Percentiles rank a stretch among this genome's conserved stretches.
phyloP scores from a whole-genome alignment of 73 alveolate genomes.

The Tetrahymena malaccensis region DNA sequence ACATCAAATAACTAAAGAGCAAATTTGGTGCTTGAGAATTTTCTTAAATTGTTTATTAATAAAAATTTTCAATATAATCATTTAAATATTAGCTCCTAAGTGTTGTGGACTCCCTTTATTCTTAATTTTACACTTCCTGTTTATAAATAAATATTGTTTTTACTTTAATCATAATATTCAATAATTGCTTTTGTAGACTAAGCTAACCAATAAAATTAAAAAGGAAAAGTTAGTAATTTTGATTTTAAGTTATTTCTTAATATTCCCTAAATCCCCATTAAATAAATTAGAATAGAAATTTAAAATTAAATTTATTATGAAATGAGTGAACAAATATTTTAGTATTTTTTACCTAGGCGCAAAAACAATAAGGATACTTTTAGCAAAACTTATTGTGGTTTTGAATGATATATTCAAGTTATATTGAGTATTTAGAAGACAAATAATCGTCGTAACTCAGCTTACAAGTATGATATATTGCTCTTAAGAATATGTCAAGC shows the following conservation, averaged over 20 bases:
- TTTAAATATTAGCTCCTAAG: background rate
- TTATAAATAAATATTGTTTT: background rate
- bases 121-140: background rate
- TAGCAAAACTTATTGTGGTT: background rate
- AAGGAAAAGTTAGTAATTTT: too few relatives aligned
- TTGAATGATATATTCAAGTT: background rate
- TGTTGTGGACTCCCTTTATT: background rate
- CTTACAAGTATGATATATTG: background rate
- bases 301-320: too few relatives aligned
- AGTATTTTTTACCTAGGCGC: background rate
- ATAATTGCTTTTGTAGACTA: too few relatives aligned
- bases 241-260: background rate
- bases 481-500: background rate
- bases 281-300: too few relatives aligned
- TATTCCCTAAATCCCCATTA: too few relatives aligned
- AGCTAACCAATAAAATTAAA: too few relatives aligned
- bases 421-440: background rate
- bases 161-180: too few relatives aligned
- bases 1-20: background rate
- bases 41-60: background rate
- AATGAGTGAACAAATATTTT: too few relatives aligned
- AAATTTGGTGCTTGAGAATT: background rate
- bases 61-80: background rate
- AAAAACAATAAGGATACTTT: background rate
- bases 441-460: background rate